phyloP scores from a whole-genome alignment of 2,329 filamentous ascomycete species.

The Trichoderma sp. region DNA sequence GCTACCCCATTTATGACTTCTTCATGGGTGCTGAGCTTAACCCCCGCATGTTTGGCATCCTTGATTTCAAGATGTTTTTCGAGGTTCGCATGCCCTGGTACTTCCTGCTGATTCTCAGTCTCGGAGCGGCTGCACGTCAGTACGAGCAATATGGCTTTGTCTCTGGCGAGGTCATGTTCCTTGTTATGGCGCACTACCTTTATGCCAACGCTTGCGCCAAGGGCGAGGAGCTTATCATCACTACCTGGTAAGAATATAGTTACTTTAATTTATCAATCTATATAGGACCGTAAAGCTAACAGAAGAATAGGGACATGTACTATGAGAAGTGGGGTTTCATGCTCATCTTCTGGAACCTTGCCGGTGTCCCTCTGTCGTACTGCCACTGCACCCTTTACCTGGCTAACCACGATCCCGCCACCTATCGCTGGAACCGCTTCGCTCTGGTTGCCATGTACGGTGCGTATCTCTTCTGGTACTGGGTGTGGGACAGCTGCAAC shows the following conservation, averaged over 20 bases:
- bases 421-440: slow-evolving; percentile 74
- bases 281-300: not conserved
- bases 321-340: slow-evolving; percentile 97
- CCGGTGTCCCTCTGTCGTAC: slow-evolving; percentile 86
- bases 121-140: slow-evolving; percentile 77
- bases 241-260: slow-evolving; percentile 63
- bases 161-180: slow-evolving; percentile 78
- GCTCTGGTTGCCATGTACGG: slow-evolving; percentile 65
- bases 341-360: slow-evolving; percentile 97
- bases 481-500: slow-evolving; percentile 90
- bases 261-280: not conserved
- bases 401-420: slow-evolving; percentile 76
- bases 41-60: slow-evolving; percentile 69
- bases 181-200: slow-evolving; percentile 86
- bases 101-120: slow-evolving; percentile 77
- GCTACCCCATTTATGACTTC: slow-evolving; percentile 78
- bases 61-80: slow-evolving; percentile 96
- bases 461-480: slow-evolving; percentile 81
- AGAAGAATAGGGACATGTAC: slow-evolving; percentile 72
- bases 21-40: slow-evolving; percentile 90
- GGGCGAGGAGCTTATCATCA: slow-evolving; percentile 86
- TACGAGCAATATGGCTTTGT: slow-evolving; percentile 85
- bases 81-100: slow-evolving; percentile 92
- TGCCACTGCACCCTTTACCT: slow-evolving; percentile 92
- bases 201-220: slow-evolving; percentile 93